A percentile compares a stretch with the other conserved stretches of the same genome.
Evolutionary conservation across 176 grass and related monocot genomes (phyloP).

Genomic region (Musa itinerans): DNA sequence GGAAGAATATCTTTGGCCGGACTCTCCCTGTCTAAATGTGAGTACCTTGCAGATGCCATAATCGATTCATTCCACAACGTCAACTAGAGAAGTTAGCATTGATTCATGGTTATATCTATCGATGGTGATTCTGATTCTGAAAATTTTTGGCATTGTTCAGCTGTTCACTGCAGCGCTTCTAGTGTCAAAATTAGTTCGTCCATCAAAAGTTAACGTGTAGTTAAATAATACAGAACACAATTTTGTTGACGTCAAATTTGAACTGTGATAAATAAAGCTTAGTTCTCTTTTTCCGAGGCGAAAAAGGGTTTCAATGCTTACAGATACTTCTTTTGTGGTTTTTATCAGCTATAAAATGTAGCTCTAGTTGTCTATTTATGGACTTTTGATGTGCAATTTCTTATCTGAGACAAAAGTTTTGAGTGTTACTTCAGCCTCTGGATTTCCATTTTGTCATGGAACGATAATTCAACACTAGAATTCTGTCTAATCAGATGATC

Average conservation of each 20-base stretch:
- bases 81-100: slow-evolving; percentile 27
- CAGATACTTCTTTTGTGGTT: too few relatives aligned
- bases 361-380: too few relatives aligned
- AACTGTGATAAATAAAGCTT: too few relatives aligned
- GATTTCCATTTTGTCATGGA: too few relatives aligned
- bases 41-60: slow-evolving; percentile 87
- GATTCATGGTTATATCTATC: neutral
- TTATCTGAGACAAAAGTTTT: too few relatives aligned
- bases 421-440: too few relatives aligned
- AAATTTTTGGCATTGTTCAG: slow-evolving; percentile 37
- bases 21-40: slow-evolving; percentile 64
- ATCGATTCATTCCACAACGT: slow-evolving; percentile 88
- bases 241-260: neutral
- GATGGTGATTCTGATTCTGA: slow-evolving; percentile 15
- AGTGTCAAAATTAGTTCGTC: neutral
- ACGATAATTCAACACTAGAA: too few relatives aligned
- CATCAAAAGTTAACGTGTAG: neutral
- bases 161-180: neutral
- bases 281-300: too few relatives aligned
- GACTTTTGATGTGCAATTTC: too few relatives aligned
- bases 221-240: neutral
- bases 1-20: slow-evolving; percentile 86
- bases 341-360: too few relatives aligned
- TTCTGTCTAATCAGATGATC: too few relatives aligned
- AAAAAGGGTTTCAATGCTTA: too few relatives aligned